These are phyloP conservation scores for Monoraphidium neglectum DNA, from an alignment of 139 green algal genomes.

Conservation along the genomic window DNA sequence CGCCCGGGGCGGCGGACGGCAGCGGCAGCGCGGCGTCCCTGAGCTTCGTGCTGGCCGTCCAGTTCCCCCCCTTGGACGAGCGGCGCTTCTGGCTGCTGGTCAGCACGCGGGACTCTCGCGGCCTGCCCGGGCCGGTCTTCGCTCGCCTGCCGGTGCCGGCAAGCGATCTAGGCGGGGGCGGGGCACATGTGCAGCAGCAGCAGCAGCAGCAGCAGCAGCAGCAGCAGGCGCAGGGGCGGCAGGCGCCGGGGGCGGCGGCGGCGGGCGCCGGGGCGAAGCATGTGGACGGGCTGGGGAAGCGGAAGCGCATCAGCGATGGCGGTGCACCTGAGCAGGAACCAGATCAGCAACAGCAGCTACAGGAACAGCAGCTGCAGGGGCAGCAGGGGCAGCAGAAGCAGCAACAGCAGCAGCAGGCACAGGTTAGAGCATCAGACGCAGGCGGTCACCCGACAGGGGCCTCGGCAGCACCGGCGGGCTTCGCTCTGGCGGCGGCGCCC, in stretches of 20 bases:
- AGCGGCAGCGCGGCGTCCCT: too few species aligned
- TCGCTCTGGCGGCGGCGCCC: too few species aligned
- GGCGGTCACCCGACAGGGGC: too few species aligned
- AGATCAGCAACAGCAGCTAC: not conserved
- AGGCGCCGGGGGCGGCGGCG: too few species aligned
- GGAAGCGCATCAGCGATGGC: constrained; percentile 4
- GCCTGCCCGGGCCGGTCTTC: constrained; percentile 15
- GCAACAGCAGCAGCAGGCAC: constrained; percentile 9
- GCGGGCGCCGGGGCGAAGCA: too few species aligned
- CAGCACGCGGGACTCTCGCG: constrained; percentile 5
- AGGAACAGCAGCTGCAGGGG: constrained; percentile 3
- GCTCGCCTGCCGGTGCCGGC: not conserved
- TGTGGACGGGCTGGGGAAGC: too few species aligned
- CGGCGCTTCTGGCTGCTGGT: constrained; percentile 18
- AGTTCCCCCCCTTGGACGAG: constrained; percentile 5
- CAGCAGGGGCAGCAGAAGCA: constrained; percentile 5
- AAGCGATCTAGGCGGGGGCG: not conserved
- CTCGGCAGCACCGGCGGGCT: too few species aligned
- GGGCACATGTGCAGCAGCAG: constrained; percentile 6
- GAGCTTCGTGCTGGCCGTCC: not conserved
- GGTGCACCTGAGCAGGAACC: not conserved
- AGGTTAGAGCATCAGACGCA: not conserved
- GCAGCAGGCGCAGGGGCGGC: too few species aligned
- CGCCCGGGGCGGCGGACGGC: too few species aligned
- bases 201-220: not conserved